Evolutionary conservation across 225 moss, liverwort and hornwort species (phyloP), one percentile per base, ranked within the genome.

Genomic region (Bryoerythrophyllum caledonicum): DNA sequence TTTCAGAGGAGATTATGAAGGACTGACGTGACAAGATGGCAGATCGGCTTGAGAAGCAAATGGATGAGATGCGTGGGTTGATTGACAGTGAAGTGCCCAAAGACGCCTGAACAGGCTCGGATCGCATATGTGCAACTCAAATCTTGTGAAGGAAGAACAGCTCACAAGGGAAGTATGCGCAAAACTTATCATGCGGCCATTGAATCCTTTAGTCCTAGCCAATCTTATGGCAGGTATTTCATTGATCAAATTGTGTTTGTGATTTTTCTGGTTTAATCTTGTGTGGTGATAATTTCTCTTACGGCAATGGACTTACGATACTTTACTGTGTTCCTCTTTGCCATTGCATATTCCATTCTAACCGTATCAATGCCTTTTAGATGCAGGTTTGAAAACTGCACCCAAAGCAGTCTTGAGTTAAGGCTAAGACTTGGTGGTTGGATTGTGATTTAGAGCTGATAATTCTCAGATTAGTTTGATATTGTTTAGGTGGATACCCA

Each of bases 21-120:
- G n/a, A n/a, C n/a, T n/a, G n/a, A n/a, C n/a, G n/a, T 61, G 61
- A 58, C 80, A 66, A 80, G 63, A 88, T 85, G 88, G 81, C 82
- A 67, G 73, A 81, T 46, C 78, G 51, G 40, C 49, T 78, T 69
- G 83, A 85, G 70, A 73, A 79, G 70, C 80, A 79, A 59, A 60
- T 81, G 76, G 82, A 74, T 67, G 77, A 70, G 57, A 72, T 76
- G 82, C n/a, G n/a, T n/a, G n/a, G n/a, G n/a, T n/a, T n/a, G n/a
- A n/a, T n/a, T n/a, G n/a, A n/a, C n/a, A n/a, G n/a, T n/a, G n/a
- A n/a, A n/a, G n/a, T n/a, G 83, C 85, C 53, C 85, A 83, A 76
- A 79, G 87, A 73, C 90, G 90, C 61, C 69, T 90, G 59, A 79
- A 83, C 54, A 87, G 74, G 85, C 81, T 90, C 62, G 85, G n/a